Conservation (phyloP, 352 stramenopile genomes). For the Phytophthora capsici region DNA sequence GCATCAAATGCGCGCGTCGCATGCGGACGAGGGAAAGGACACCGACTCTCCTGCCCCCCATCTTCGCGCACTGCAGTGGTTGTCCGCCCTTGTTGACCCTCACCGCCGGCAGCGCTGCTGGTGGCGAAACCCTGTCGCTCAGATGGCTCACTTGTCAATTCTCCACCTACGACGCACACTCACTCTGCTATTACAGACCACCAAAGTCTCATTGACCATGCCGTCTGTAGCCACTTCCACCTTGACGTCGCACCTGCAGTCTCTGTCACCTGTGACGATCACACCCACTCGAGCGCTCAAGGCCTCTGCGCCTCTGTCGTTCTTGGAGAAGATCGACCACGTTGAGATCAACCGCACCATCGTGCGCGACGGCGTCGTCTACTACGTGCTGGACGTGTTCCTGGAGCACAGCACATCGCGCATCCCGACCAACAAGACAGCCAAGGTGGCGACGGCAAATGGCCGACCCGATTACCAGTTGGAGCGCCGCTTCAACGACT, state of each 20-base stretch:
- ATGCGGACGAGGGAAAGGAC: slow-evolving; percentile 23
- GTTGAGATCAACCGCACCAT: slow-evolving; percentile 50
- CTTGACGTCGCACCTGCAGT: slow-evolving; percentile 29
- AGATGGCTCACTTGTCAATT: slow-evolving; percentile 45
- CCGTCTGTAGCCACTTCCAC: slow-evolving; percentile 25
- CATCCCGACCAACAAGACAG: slow-evolving; percentile 61
- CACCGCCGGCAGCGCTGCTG: slow-evolving; percentile 28
- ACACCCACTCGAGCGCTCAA: slow-evolving; percentile 32
- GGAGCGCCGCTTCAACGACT: slow-evolving; percentile 60
- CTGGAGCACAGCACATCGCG: slow-evolving; percentile 58
- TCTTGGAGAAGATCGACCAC: slow-evolving; percentile 48
- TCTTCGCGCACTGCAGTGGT: slow-evolving; percentile 21
- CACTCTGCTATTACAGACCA: no score
- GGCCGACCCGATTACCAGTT: slow-evolving; percentile 52
- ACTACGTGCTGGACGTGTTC: slow-evolving; percentile 66
- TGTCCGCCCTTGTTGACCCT: slow-evolving; percentile 17
- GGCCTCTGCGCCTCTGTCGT: slow-evolving; percentile 37
- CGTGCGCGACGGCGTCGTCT: slow-evolving; percentile 48
- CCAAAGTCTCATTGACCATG: slow-evolving; percentile 21
- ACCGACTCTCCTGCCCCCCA: background rate
- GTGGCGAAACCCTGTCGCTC: slow-evolving; percentile 17
- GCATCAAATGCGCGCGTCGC: slow-evolving; percentile 20
- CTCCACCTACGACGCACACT: slow-evolving; percentile 20
- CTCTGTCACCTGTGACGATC: slow-evolving; percentile 33
- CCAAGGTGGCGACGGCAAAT: slow-evolving; percentile 19